Base-by-base conservation (phyloP, 495 filamentous ascomycete species). In the Penicillium dipodomyicola region DNA sequence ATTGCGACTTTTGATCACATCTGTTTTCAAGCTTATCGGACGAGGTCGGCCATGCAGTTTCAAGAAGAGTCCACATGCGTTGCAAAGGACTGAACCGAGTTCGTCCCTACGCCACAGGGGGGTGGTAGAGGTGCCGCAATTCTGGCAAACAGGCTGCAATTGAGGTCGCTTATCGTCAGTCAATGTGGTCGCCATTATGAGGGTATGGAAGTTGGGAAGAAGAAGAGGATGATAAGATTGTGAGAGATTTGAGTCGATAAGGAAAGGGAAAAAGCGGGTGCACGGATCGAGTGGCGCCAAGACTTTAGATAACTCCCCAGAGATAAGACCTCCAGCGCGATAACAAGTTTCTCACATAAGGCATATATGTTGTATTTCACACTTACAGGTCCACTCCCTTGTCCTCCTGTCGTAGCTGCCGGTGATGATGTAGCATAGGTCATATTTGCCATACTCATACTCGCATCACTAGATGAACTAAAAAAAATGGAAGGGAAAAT, bases 1-100 rank as follows among this genome's bases (percentile, higher is more conserved):
- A 70, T 99, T 99, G 63, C 94, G 92, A 77, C 92, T 96, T 77
- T 99, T 99, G 76, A 99, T 99, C 57, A 97, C 92, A 78, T 99
- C 95, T 43, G 95, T 99, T 77, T 99, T 99, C 62, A 99, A 82
- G 61, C 87, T 92, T 73, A 96, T 96, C 65, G 95, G 95, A 50
- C 94, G 87, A 59, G 95, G 85, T 20, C 91, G 85, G 58, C 91
- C 90, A 63, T 99, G 94, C 58, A 99, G 85, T 78, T 99, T 99
- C 63, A 97, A 73, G 75, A 99, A 99, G 39, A 99, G 77, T 33
- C 95, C 95, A 71, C 95, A 99, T 41, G 95, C 94, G 75, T 99
- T 99, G 84, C 94, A 99, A 41, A 99, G 89, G n/a, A 99, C 92
- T 3, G 91, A 90, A 57, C 94, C 94, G 53, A 85, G 82, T 77